Percentiles rank a stretch among this genome's conserved stretches.
Evolutionary conservation across 1,284 basidiomycete species (phyloP).

Genomic region (Butyriboletus appendiculatus): DNA sequence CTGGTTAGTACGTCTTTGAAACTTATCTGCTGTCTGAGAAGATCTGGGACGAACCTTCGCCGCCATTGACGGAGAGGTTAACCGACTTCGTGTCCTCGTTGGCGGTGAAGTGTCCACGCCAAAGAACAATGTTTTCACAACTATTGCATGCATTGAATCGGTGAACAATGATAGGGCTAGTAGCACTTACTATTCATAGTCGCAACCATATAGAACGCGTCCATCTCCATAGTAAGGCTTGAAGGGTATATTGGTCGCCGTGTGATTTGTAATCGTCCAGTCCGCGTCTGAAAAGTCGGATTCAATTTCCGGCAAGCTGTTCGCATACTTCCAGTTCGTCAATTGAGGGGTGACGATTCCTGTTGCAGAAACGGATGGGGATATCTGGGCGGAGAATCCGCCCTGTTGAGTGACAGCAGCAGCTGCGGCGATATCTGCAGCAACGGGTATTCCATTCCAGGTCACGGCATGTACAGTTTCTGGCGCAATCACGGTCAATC

Average conservation of each 20-base stretch:
- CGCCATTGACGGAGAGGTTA: conserved; percentile 77
- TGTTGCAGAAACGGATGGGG: conserved; percentile 11
- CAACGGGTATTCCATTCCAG: conserved; percentile 67
- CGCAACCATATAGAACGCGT: conserved; percentile 74
- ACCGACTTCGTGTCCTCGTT: conserved; percentile 59
- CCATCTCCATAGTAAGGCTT: conserved; percentile 73
- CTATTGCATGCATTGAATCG: conserved; percentile 38
- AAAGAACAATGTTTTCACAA: conserved; percentile 77
- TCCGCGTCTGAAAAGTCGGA: conserved; percentile 54
- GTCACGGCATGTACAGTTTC: conserved; percentile 49
- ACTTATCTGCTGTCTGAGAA: background rate
- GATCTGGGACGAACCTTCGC: conserved; percentile 52
- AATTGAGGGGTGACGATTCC: conserved; percentile 41
- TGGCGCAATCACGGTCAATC: conserved; percentile 49
- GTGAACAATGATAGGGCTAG: background rate
- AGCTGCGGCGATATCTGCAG: conserved; percentile 35
- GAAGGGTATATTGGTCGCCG: conserved; percentile 66
- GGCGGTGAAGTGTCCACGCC: conserved; percentile 76
- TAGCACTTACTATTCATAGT: conserved; percentile 72
- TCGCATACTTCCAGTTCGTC: conserved; percentile 64
- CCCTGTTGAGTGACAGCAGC: conserved; percentile 37
- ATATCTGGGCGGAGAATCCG: conserved; percentile 40
- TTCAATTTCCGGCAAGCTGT: conserved; percentile 71
- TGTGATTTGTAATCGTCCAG: conserved; percentile 70
- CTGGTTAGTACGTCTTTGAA: conserved; percentile 26